Evolutionary conservation across 2,329 filamentous ascomycete species (phyloP).

Genomic region (Geosmithia putterillii): DNA sequence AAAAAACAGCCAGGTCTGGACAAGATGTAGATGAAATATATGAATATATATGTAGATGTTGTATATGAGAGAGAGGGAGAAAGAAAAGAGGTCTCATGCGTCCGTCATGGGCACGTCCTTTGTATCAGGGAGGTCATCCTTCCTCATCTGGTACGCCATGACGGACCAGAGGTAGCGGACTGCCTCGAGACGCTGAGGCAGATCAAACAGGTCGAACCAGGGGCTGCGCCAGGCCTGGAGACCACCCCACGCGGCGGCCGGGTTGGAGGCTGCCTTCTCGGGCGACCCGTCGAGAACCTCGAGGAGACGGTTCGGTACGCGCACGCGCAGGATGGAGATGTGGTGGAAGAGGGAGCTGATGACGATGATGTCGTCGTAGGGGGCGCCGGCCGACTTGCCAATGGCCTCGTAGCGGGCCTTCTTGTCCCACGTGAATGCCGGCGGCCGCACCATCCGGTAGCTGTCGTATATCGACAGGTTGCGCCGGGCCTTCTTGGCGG

Average conservation of each 20-base stretch:
- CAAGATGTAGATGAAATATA: too few relatives aligned
- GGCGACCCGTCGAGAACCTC: slow-evolving; percentile 36
- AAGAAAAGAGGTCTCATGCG: too few relatives aligned
- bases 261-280: slow-evolving; percentile 30
- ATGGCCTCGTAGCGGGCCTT: slow-evolving; percentile 47
- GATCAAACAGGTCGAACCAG: slow-evolving; percentile 49
- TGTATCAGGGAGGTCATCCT: too few relatives aligned
- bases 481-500: slow-evolving; percentile 37
- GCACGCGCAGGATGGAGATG: slow-evolving; percentile 41
- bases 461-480: slow-evolving; percentile 48
- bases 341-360: slow-evolving; percentile 52
- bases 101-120: slow-evolving; percentile 3
- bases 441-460: slow-evolving; percentile 49
- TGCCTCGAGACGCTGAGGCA: slow-evolving; percentile 40
- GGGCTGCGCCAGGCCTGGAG: slow-evolving; percentile 43
- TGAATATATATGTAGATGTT: too few relatives aligned
- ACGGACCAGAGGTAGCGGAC: slow-evolving; percentile 46
- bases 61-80: too few relatives aligned
- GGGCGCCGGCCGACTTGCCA: slow-evolving; percentile 31
- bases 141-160: slow-evolving; percentile 48
- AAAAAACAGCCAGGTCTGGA: too few relatives aligned
- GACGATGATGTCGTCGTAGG: slow-evolving; percentile 49
- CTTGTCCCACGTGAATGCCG: slow-evolving; percentile 45
- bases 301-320: slow-evolving; percentile 42
- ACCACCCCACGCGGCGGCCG: too few relatives aligned